Base-by-base conservation (phyloP, 345 rosid species). In the Populus simonii region DNA sequence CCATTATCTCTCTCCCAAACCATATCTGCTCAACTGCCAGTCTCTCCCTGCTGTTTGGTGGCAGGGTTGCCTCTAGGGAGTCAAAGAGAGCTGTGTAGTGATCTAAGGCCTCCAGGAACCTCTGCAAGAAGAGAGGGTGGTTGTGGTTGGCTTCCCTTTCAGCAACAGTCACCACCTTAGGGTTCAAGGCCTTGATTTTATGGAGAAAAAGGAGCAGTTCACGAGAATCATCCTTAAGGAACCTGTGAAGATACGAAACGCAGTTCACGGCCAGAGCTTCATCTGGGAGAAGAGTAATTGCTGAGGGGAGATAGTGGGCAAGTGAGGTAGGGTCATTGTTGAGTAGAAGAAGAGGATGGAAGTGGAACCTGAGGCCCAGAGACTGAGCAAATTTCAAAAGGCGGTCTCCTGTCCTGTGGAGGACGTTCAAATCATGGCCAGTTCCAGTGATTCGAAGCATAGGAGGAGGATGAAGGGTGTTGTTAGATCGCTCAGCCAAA, bases 61-160 rank as follows among this genome's bases (percentile, higher is more conserved):
- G 97, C 55, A 96, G 79, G 18, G 99, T 96, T 10, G 97, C 98
- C 86, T 96, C 99, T 49, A 96, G 76, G 9, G 99, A 96, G 18
- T 92, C 94, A 67, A 93, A 93, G 6, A 96, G 78, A 2, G 96
- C 92, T 22, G 84, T 16, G 85, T 91, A 96, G 83, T 93, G 89
- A 78, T 96, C 98, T n/a, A 91, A 65, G 2, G 97, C 97, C 81
- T 93, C 96, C 27, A 85, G 80, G 76, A 96, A 92, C 65, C 97
- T 86, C 66, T 79, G 89, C 75, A 87, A 20, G 93, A 93, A 94
- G 41, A 88, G 41, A 0, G 92, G 90, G 47, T 88, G 89, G 84
- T 90, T 91, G 76, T 87, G 92, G 84, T 83, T 92, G 15, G 89
- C 92, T 83, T 96, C 99, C 22, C 93, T 88, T 76, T 92, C 99